Percentiles rank a stretch among this genome's conserved stretches.
phyloP scores from a whole-genome alignment of 345 rosid genomes.

The Gossypium bickii region DNA sequence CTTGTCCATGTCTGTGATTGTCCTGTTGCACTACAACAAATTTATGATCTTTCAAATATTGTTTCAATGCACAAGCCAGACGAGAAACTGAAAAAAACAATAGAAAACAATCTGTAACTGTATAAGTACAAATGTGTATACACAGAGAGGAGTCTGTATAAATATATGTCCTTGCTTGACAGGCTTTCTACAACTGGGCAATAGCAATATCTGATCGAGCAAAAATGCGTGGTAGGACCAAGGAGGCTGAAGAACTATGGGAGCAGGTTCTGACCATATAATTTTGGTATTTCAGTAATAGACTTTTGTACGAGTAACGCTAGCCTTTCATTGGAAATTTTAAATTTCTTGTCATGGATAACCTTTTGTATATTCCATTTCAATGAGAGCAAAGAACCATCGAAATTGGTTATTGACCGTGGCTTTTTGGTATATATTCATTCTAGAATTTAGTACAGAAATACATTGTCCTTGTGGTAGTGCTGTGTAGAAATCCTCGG shows the following conservation, averaged over 20 bases:
- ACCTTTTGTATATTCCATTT: neutral
- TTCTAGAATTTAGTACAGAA: neutral
- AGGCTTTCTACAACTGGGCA: constrained; percentile 99
- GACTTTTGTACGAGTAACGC: neutral
- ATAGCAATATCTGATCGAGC: constrained; percentile 99
- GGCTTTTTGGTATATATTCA: constrained; percentile 6
- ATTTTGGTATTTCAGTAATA: constrained; percentile 4
- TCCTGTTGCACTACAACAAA: constrained; percentile 11
- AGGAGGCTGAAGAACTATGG: constrained; percentile 99
- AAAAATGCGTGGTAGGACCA: constrained; percentile 98
- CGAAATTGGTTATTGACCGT: constrained; percentile 59
- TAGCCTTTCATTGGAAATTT: neutral
- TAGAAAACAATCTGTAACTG: neutral
- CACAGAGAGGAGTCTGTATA: neutral
- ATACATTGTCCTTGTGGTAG: neutral
- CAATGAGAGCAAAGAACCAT: constrained; percentile 71
- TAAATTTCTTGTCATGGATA: too few relatives aligned
- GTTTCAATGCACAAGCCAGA: constrained; percentile 7
- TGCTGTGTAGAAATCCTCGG: constrained; percentile 3
- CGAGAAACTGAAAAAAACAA: neutral
- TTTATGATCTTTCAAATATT: neutral
- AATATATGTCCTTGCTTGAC: constrained; percentile 19
- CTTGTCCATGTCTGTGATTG: neutral
- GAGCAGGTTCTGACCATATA: constrained; percentile 52
- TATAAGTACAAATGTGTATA: neutral